These are phyloP conservation scores for Neocatenulostroma microsporum DNA, from an alignment of 2,329 filamentous ascomycete species.

Conservation along the genomic window DNA sequence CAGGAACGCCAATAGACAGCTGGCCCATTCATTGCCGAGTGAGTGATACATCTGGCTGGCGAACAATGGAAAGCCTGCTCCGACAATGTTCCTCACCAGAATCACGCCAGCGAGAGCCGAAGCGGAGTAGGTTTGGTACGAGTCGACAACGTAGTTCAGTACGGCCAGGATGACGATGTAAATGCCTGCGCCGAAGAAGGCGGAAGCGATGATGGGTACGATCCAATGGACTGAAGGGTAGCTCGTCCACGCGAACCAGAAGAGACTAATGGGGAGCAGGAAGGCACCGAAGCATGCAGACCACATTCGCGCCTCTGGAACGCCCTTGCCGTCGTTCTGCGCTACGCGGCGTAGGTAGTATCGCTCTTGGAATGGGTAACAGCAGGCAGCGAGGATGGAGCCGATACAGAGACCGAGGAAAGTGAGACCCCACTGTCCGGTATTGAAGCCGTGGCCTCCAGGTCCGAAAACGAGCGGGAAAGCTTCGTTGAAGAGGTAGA, in stretches of 20 bases:
- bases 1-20: conserved; percentile 34
- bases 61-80: conserved; percentile 30
- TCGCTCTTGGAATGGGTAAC: conserved; percentile 39
- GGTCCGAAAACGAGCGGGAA: conserved; percentile 43
- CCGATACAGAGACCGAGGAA: conserved; percentile 23
- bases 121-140: conserved; percentile 38
- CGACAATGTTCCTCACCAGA: conserved; percentile 12
- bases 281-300: conserved; percentile 16
- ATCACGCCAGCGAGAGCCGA: conserved; percentile 34
- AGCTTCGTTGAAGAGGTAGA: conserved; percentile 44
- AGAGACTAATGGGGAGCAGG: conserved; percentile 17
- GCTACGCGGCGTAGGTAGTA: conserved; percentile 29
- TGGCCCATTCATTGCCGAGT: conserved; percentile 37
- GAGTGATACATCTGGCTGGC: conserved; percentile 28
- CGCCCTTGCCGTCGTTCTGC: conserved; percentile 18
- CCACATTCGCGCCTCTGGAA: conserved; percentile 25
- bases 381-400: conserved; percentile 27
- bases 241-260: conserved; percentile 29
- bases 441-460: conserved; percentile 28
- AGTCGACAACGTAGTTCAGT: conserved; percentile 43
- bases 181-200: conserved; percentile 43
- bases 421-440: conserved; percentile 24
- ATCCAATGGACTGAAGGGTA: conserved; percentile 24
- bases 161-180: conserved; percentile 45
- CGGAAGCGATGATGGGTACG: conserved; percentile 40